Evolutionary conservation across 495 filamentous ascomycete genomes (phyloP), one percentile per base, ranked within the genome.

Genomic region (Penicillium diatomitis): DNA sequence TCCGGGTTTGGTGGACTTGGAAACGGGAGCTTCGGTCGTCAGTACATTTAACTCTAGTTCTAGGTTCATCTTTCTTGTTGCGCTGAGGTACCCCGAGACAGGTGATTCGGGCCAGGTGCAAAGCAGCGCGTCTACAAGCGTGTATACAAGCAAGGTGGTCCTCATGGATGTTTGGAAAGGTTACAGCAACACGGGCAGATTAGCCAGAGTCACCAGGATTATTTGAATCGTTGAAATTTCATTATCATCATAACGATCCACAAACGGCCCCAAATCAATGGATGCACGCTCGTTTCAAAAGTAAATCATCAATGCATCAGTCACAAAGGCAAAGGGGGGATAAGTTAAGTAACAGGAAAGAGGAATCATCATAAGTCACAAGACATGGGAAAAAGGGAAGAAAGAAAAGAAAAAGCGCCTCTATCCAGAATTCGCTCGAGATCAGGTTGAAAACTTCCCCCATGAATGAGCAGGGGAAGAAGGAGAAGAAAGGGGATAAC

Each of bases 361-460:
- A 12, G 29, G 29, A 27, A 10, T 9, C 35, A 38, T 38, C 35
- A 38, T 10, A 38, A 10, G 35, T 38, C 9, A 7, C 9, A 38
- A 38, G 12, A 11, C 12, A 11, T 8, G 12, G 12, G 12, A 37
- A 38, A 30, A 41, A 30, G 12, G 8, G 6, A 45, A 20, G 35
- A 20, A 37, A 37, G n/a, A n/a, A 37, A 8, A 37, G 35, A 37
- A 37, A 53, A 52, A 58, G 66, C 66, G 68, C 66, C 66, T 71
- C 63, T 69, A 71, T 64, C 55, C 54, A 39, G 9, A 37, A 66
- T 56, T 51, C 66, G 68, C 68, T 71, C 48, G 40, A 54, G 48
- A 62, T 56, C 50, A 57, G 54, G 61, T 60, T 32, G 54, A 49
- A 52, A 55, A 47, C 35, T 41, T 36, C 41, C 45, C 46, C 50